These are phyloP conservation scores for Sphaerosporella brunnea DNA, from an alignment of 495 filamentous ascomycete species.

Conservation along the genomic window DNA sequence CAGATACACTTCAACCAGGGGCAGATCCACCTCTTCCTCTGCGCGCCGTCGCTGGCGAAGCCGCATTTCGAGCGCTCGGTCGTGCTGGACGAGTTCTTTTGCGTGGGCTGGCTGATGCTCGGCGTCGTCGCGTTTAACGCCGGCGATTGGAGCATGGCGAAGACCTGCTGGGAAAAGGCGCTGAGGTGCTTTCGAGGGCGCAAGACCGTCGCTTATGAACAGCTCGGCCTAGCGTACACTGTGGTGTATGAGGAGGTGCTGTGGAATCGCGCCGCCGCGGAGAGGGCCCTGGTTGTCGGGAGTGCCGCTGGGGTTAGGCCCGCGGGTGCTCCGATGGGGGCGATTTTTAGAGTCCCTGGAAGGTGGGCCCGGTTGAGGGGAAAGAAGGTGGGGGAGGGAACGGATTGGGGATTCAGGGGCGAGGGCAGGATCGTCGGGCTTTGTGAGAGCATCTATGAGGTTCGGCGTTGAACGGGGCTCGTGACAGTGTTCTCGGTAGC, in stretches of 20 bases:
- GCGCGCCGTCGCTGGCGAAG: neutral
- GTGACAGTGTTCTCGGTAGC: too few species aligned
- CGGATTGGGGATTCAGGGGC: neutral
- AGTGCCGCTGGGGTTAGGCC: neutral
- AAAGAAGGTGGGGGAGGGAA: neutral
- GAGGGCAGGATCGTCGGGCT: neutral
- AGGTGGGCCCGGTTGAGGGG: neutral
- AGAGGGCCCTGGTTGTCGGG: neutral
- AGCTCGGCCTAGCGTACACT: neutral
- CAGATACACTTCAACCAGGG: neutral
- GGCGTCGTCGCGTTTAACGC: neutral
- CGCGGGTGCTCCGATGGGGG: neutral
- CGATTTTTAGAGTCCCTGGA: neutral
- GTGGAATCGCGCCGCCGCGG: neutral
- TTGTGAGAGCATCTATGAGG: neutral
- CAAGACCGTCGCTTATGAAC: neutral
- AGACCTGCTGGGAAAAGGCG: neutral
- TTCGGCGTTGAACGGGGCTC: too few species aligned
- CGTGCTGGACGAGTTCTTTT: neutral
- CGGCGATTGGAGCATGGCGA: neutral
- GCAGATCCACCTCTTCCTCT: neutral
- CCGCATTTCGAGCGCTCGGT: neutral
- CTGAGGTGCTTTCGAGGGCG: neutral
- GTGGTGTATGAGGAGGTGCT: neutral
- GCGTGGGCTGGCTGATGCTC: neutral